Conservation (phyloP, 1,284 basidiomycete genomes). For the Malassezia arunalokei region DNA sequence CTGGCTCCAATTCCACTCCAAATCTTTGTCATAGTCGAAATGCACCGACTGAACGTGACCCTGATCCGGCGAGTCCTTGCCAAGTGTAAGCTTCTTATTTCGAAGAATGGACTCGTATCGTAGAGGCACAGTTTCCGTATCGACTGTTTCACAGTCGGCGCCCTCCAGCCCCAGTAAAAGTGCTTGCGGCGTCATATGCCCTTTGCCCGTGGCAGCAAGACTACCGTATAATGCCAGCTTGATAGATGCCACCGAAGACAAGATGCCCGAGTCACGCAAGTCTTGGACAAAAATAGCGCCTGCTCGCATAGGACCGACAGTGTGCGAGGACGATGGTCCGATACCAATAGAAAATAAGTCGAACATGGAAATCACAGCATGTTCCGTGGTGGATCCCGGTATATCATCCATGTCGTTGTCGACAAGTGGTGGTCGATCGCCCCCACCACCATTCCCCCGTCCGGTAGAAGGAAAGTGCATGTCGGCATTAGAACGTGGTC, state of each 20-base stretch:
- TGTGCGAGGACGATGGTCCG: conserved; percentile 51
- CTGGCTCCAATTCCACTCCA: conserved; percentile 70
- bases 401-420: background rate
- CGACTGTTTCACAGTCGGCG: conserved; percentile 58
- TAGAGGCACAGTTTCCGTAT: conserved; percentile 58
- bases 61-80: conserved; percentile 45
- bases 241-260: conserved; percentile 62
- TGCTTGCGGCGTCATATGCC: conserved; percentile 87
- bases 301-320: conserved; percentile 75
- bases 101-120: conserved; percentile 61
- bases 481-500: no score
- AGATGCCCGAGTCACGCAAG: conserved; percentile 58
- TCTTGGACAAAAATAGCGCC: conserved; percentile 66
- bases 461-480: no score
- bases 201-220: conserved; percentile 60
- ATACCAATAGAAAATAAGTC: conserved; percentile 86
- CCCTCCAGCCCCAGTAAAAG: conserved; percentile 81
- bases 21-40: conserved; percentile 76
- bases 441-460: background rate
- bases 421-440: background rate
- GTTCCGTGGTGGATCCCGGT: conserved; percentile 51
- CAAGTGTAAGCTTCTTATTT: conserved; percentile 59
- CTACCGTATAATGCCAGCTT: conserved; percentile 69
- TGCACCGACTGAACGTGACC: conserved; percentile 49
- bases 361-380: conserved; percentile 64